phyloP scores from a whole-genome alignment of 2,329 filamentous ascomycete genomes.

The Alternaria sp. region DNA sequence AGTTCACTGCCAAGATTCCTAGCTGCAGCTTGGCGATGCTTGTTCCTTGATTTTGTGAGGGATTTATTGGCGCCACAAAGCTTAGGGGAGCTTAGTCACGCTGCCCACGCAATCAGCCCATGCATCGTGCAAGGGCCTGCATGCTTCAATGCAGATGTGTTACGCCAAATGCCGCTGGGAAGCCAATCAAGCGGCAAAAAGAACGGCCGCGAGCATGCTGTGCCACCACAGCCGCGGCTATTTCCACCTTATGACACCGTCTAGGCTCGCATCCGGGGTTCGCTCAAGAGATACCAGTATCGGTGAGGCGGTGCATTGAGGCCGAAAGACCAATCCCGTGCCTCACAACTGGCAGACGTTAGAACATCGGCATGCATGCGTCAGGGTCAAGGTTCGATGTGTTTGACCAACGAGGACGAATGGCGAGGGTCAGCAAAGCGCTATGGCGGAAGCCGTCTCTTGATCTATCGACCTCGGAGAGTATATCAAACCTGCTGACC shows the following conservation, averaged over 20 bases:
- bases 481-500: conserved; percentile 1
- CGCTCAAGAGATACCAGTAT: conserved; percentile 7
- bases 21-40: conserved; percentile 40
- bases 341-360: conserved; percentile 9
- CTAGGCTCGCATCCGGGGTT: conserved; percentile 3
- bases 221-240: conserved; percentile 18
- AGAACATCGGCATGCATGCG: conserved; percentile 19
- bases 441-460: conserved; percentile 9
- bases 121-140: conserved; percentile 20
- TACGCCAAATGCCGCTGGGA: conserved; percentile 5
- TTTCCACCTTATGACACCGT: conserved; percentile 14
- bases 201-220: conserved; percentile 14
- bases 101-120: conserved; percentile 24
- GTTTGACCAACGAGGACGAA: conserved; percentile 8
- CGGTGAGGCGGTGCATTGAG: conserved; percentile 28
- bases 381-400: conserved; percentile 15
- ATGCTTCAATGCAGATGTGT: conserved; percentile 19
- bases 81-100: conserved; percentile 36
- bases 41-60: conserved; percentile 34
- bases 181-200: conserved; percentile 15
- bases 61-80: conserved; percentile 39
- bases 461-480: not conserved
- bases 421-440: conserved; percentile 17
- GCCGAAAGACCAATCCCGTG: conserved; percentile 23
- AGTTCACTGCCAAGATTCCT: conserved; percentile 39